Evolutionary conservation across 805 yeast species (phyloP), one percentile per base, ranked within the genome.

Genomic region (Lipomyces japonicus): DNA sequence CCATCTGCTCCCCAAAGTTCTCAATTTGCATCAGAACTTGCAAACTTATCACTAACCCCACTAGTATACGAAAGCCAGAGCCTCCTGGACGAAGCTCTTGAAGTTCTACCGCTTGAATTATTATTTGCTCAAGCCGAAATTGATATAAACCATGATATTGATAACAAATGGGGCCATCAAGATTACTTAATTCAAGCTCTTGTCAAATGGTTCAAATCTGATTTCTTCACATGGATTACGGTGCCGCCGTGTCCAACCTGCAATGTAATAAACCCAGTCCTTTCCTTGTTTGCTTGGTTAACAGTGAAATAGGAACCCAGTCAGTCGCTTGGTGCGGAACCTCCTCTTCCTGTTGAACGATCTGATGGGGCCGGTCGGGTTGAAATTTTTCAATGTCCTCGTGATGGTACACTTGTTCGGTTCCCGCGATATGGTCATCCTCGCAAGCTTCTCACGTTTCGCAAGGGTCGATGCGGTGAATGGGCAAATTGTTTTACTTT

Each of bases 401-500:
- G 58, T 1, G 88, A 96, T 65, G 55, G 64, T 1, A 36, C 47
- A 0, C 46, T 50, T 1, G 71, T 79, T 14, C 70, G 86, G 42
- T 91, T 88, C 57, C 89, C 96, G 0, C 72, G 97, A 32, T 84
- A 85, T 62, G 83, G 85, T 63, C 77, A 80, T 54, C 84, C 91
- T 0, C 68, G 68, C 0, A 78, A 75, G 51, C 68, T 91, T 22
- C 66, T 91, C 14, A 70, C 77, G 25, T 76, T 83, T 0, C 70
- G 87, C 38, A 63, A 64, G 30, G 97, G 97, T 0, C 73, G 97
- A 42, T 91, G 97, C 68, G 97, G 97, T 0, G 97, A 91, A 65
- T 91, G 95, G 95, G 91, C 90, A 48, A 85, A 86, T 59, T 80
- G 91, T 55, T 89, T 90, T 63, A 75, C 85, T 39, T 70, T 87